phyloP scores from a whole-genome alignment of 176 grass and related monocot species.

The Raddia distichophylla region DNA sequence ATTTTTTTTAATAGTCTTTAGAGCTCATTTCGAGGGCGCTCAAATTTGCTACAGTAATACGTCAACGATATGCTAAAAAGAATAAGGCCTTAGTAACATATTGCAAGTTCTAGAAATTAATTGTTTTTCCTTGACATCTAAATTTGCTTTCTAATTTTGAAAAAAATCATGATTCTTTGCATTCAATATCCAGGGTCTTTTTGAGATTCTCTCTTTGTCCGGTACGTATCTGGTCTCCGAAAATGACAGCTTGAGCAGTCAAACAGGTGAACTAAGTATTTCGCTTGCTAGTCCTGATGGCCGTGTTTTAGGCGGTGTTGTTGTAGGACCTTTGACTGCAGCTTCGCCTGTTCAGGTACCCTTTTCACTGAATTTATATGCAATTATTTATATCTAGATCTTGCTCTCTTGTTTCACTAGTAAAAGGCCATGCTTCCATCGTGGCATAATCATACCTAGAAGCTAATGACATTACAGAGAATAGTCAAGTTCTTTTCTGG shows the following conservation, averaged over 20 bases:
- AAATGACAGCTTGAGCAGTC: constrained; percentile 46
- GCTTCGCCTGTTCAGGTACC: constrained; percentile 69
- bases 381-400: neutral
- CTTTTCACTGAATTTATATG: constrained; percentile 3
- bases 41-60: no score
- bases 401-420: neutral
- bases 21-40: no score
- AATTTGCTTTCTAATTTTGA: neutral
- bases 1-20: no score
- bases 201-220: constrained; percentile 70
- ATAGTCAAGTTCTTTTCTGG: neutral
- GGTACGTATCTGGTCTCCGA: constrained; percentile 65
- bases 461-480: neutral
- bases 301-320: constrained; percentile 55
- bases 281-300: constrained; percentile 59
- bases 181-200: constrained; percentile 51
- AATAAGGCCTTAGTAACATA: neutral
- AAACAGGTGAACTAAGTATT: constrained; percentile 56
- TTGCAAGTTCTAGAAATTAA: neutral
- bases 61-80: no score
- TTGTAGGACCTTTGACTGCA: constrained; percentile 63
- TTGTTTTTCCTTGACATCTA: neutral
- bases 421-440: neutral
- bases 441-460: neutral
- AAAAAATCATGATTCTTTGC: constrained; percentile 16